Conservation (phyloP, 2,329 filamentous ascomycete species). For the Colletotrichum truncatum region DNA sequence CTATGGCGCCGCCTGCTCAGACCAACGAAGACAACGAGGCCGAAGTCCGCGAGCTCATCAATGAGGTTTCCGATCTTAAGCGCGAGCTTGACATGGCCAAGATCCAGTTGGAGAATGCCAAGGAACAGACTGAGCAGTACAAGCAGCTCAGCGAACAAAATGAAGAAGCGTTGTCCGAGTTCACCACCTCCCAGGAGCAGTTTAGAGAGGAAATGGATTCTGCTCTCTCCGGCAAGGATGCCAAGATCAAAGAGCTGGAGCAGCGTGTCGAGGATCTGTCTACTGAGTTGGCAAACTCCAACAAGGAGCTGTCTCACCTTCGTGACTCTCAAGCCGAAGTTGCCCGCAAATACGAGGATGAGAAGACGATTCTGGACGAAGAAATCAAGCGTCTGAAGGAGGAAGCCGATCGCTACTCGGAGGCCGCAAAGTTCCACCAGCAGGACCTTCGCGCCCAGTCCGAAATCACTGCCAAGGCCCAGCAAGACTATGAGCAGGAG, state of each 20-base stretch:
- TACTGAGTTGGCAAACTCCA: slow-evolving; percentile 81
- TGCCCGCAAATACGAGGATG: slow-evolving; percentile 77
- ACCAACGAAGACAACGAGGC: slow-evolving; percentile 62
- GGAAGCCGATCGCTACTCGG: slow-evolving; percentile 80
- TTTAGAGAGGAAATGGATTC: slow-evolving; percentile 88
- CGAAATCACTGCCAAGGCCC: slow-evolving; percentile 90
- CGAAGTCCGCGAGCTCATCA: slow-evolving; percentile 80
- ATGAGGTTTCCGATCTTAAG: slow-evolving; percentile 87
- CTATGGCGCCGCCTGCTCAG: slow-evolving; percentile 49
- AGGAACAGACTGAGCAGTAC: slow-evolving; percentile 86
- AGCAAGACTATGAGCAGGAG: slow-evolving; percentile 95
- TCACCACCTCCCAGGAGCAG: slow-evolving; percentile 83
- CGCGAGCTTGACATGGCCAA: slow-evolving; percentile 85
- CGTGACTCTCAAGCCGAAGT: slow-evolving; percentile 84
- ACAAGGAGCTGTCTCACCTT: slow-evolving; percentile 81
- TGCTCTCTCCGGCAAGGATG: slow-evolving; percentile 79
- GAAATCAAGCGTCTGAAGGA: slow-evolving; percentile 86
- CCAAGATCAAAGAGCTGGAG: slow-evolving; percentile 81
- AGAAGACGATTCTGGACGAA: slow-evolving; percentile 80
- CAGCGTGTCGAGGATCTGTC: slow-evolving; percentile 86
- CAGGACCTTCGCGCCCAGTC: slow-evolving; percentile 93
- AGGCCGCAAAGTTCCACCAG: slow-evolving; percentile 85
- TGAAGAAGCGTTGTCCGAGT: slow-evolving; percentile 85
- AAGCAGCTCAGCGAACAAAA: slow-evolving; percentile 86
- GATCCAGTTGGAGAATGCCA: slow-evolving; percentile 82